These are phyloP conservation scores for Globisporangium echinulatum DNA, from an alignment of 352 stramenopile genomes.

Conservation along the genomic window DNA sequence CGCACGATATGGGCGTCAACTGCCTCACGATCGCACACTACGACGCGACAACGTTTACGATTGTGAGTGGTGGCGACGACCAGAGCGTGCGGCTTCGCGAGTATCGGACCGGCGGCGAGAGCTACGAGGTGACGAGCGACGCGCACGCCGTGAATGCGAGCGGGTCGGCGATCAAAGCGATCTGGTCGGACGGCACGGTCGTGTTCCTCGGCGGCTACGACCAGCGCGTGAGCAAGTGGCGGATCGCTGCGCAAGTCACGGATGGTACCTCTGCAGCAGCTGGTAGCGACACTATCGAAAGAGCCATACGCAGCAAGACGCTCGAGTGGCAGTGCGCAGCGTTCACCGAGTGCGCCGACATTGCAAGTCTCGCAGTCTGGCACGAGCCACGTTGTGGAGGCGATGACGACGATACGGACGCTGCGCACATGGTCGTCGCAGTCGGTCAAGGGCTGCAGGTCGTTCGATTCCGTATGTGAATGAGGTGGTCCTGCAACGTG, in stretches of 20 bases:
- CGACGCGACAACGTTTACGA: conserved; percentile 26
- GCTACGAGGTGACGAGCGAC: conserved; percentile 20
- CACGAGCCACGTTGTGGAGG: neutral
- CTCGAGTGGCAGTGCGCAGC: conserved; percentile 51
- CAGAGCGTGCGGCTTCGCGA: conserved; percentile 53
- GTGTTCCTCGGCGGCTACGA: conserved; percentile 79
- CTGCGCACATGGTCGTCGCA: conserved; percentile 32
- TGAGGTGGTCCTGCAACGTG: neutral
- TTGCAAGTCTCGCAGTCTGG: conserved; percentile 53
- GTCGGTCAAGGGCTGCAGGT: conserved; percentile 78
- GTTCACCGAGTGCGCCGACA: conserved; percentile 80
- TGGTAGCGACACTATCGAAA: neutral
- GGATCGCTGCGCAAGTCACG: conserved; percentile 9
- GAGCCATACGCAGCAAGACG: neutral
- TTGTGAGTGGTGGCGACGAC: conserved; percentile 80
- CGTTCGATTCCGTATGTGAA: conserved; percentile 29
- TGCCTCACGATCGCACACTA: conserved; percentile 35
- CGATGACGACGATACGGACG: neutral
- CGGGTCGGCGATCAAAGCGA: conserved; percentile 75
- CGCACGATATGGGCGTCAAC: conserved; percentile 83
- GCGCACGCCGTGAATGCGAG: conserved; percentile 52
- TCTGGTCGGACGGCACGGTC: conserved; percentile 29
- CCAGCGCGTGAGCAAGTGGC: conserved; percentile 77
- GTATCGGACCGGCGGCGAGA: conserved; percentile 16
- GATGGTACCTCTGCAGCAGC: neutral